Evolutionary conservation across 23 red algal genomes (phyloP), one percentile per base, ranked within the genome.

Genomic region (Agarophyton chilense): DNA sequence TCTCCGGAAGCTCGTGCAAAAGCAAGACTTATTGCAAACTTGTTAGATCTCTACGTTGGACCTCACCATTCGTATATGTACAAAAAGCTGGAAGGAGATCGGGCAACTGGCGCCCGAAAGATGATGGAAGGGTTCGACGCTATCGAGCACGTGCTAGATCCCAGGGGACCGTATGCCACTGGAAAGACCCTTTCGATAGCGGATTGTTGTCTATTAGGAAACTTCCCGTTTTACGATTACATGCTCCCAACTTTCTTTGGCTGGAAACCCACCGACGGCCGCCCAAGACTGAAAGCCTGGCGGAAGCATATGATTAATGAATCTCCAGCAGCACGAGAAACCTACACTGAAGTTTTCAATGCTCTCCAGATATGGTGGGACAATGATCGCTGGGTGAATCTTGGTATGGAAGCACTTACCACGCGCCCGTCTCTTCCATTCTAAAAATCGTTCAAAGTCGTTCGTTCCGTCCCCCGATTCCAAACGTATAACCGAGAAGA

Each of bases 221-320:
- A 91, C 73, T 91, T 78, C 26, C 75, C 88, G n/a, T 95, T 95
- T 50, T 95, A 91, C 52, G 76, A 79, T 16, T 95, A 77, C 46
- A 91, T 95, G 93, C 79, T 91, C 25, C 93, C 93, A 1, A 90
- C 86, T 36, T 95, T 91, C 47, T 95, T 91, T 65, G 84, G 71
- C 25, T 73, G 73, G 71, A 36, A 68, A 73, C 77, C 84, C 43
- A 91, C 88, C 33, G 93, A 90, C 26, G 81, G 88, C 10, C 68
- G 81, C 35, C 93, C 93, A 32, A 80, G 71, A 76, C 77, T 95
- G 18, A 70, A 64, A 41, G 93, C 86, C 36, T 95, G 93, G 93
- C 41, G 60, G 35, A 50, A 90, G 10, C 81, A 86, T 46, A 86
- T 95, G 93, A 71, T 68, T 17, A 70, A 47, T 11, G 77, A 82